phyloP scores from a whole-genome alignment of 805 yeast species.

The Candida ascalaphidarum region DNA sequence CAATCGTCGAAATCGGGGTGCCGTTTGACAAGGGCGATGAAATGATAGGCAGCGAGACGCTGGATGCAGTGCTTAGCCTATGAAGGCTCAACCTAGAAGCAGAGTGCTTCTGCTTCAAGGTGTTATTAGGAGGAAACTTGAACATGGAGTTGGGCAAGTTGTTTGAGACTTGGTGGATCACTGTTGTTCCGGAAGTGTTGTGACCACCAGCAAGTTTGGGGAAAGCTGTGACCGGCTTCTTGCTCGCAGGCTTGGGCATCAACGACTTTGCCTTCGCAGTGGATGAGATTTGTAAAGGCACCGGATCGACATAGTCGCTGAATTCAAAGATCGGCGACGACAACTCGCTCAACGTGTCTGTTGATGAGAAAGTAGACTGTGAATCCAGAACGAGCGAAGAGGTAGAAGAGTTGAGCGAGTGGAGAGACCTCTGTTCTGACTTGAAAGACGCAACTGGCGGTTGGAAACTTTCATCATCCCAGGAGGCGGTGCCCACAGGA shows the following conservation, averaged over 20 bases:
- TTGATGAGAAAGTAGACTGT: constrained; percentile 15
- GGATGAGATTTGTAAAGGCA: neutral
- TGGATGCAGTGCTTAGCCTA: constrained; percentile 1
- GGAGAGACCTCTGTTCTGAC: neutral
- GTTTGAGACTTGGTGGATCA: neutral
- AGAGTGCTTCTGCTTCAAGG: constrained; percentile 1
- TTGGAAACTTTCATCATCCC: constrained; percentile 12
- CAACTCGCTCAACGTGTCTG: constrained; percentile 20
- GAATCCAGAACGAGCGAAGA: constrained; percentile 20
- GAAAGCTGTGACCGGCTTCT: no score
- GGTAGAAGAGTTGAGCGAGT: constrained; percentile 15
- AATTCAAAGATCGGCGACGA: neutral
- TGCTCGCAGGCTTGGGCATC: no score
- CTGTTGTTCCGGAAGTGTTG: neutral
- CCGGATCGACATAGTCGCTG: neutral
- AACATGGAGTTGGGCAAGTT: constrained; percentile 1
- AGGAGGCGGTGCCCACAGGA: constrained; percentile 2
- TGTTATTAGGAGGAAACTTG: constrained; percentile 8
- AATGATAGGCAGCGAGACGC: constrained; percentile 19
- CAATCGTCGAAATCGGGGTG: constrained; percentile 20
- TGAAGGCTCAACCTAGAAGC: neutral
- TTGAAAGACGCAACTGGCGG: constrained; percentile 21
- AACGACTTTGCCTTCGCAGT: no score
- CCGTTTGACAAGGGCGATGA: constrained; percentile 28
- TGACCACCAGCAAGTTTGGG: no score